Percentiles rank a stretch among this genome's conserved stretches.
phyloP scores from a whole-genome alignment of 495 filamentous ascomycete species.

The Immersiella caudata region DNA sequence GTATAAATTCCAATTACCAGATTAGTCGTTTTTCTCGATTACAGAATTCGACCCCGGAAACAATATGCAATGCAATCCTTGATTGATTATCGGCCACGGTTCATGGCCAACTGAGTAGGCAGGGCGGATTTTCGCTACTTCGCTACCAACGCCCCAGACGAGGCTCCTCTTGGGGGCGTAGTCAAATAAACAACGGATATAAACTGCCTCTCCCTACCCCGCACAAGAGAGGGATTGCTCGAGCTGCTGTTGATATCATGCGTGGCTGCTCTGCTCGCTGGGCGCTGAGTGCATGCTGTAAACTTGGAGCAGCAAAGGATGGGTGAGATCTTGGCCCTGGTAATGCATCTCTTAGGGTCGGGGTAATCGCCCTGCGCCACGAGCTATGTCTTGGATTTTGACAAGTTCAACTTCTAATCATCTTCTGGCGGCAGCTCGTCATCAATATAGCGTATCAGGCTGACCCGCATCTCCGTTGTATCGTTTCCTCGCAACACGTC shows the following conservation, averaged over 20 bases:
- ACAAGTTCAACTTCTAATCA: constrained; percentile 57
- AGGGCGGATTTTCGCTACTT: not conserved
- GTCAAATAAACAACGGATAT: no score
- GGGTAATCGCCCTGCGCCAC: not conserved
- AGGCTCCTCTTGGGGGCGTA: no score
- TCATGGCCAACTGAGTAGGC: not conserved
- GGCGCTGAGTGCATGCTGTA: no score
- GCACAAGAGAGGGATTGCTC: not conserved
- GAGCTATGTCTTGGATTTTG: not conserved
- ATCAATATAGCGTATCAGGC: constrained; percentile 91
- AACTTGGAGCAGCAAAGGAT: no score
- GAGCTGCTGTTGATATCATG: not conserved
- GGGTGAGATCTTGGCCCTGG: not conserved
- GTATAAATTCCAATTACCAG: not conserved
- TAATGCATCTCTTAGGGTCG: not conserved
- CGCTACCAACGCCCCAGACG: not conserved
- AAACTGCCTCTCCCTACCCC: not conserved
- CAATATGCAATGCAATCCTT: not conserved
- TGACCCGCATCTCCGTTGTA: constrained; percentile 95
- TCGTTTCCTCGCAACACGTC: constrained; percentile 93
- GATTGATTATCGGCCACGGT: not conserved
- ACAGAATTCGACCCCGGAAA: not conserved
- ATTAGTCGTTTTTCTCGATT: not conserved
- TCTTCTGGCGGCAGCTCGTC: constrained; percentile 97
- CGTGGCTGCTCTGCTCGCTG: not conserved